Evolutionary conservation across 495 filamentous ascomycete species (phyloP).

Genomic region (Talaromyces trachyspermus): DNA sequence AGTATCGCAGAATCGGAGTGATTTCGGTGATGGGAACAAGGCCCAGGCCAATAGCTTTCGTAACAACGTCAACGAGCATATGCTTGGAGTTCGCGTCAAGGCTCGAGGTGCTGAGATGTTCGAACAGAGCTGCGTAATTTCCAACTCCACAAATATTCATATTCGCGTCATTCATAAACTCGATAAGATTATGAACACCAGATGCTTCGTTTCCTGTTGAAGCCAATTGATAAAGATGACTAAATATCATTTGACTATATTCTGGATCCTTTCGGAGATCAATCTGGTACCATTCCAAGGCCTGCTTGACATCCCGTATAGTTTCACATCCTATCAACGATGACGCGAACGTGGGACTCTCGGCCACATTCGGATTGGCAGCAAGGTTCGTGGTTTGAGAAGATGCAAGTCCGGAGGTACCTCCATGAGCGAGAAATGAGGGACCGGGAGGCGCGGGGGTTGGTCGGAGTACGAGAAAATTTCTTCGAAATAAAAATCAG

Average conservation of each 20-base stretch:
- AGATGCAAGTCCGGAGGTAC: no score
- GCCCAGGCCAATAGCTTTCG: slow-evolving; percentile 32
- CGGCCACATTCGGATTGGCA: no score
- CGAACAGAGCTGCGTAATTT: slow-evolving; percentile 28
- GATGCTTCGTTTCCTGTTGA: background rate
- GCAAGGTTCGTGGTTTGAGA: no score
- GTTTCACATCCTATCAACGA: slow-evolving; percentile 17
- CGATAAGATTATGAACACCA: slow-evolving; percentile 19
- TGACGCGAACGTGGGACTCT: slow-evolving; percentile 8
- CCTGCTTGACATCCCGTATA: slow-evolving; percentile 19
- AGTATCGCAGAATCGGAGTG: slow-evolving; percentile 18
- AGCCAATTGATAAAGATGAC: slow-evolving; percentile 17
- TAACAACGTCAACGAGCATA: slow-evolving; percentile 22
- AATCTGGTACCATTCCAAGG: slow-evolving; percentile 22
- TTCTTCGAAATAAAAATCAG: background rate
- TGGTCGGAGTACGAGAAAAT: slow-evolving; percentile 3
- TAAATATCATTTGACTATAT: slow-evolving; percentile 37
- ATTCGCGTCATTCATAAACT: slow-evolving; percentile 36
- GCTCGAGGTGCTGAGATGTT: slow-evolving; percentile 15
- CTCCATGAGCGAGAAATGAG: slow-evolving; percentile 6
- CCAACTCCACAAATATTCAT: slow-evolving; percentile 33
- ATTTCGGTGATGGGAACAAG: slow-evolving; percentile 30
- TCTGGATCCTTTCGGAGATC: slow-evolving; percentile 31
- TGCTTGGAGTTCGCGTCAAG: slow-evolving; percentile 9
- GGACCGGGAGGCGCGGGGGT: slow-evolving; percentile 1